Base-by-base conservation (phyloP, 1,139 yeast species). In the Kurtzmaniella natalensis region DNA sequence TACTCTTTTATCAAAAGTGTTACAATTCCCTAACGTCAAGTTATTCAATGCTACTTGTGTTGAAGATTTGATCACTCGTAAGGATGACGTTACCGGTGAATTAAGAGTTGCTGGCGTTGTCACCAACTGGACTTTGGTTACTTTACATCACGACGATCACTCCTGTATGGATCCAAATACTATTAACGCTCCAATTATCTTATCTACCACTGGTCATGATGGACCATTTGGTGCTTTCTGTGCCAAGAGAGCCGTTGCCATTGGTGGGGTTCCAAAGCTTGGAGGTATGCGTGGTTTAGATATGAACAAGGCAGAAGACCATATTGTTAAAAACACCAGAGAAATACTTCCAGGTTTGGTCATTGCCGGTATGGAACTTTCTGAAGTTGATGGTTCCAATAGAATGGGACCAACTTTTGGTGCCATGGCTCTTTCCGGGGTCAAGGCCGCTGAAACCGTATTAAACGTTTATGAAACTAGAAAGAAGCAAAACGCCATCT, bases 401-500 rank as follows among this genome's bases (percentile, higher is more conserved):
- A 75, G 92, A 60, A 82, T 82, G 89, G 89, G 92, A 13, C 89
- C 92, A 34, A 82, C 89, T 22, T 82, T 82, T 45, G 89, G 88
- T 38, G 89, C 88, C 33, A 82, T 82, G 89, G 82, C 78, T 26
- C 72, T 80, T 39, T 76, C 84, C 22, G 88, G 88, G 45, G 81
- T 80, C 45, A 80, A 80, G 60, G 88, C 88, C 31, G 88, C 87
- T 18, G 85, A 81, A 50, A 56, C 69, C 25, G 76, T 71, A 28
- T 64, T 77, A 55, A 66, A 70, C 36, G 71, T 72, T 28, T 64
- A 59, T 43, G 81, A 76, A 25, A 32, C 51, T 31, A 70, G 81
- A 57, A 69, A 64, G 61, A 55, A 56, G 44, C 67, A 66, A 44
- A 66, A 66, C 41, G 54, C n/a, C n/a, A n/a, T n/a, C n/a, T n/a